Evolutionary conservation across 805 yeast species (phyloP), one percentile per base, ranked within the genome.

Genomic region (Naumovozyma baii): DNA sequence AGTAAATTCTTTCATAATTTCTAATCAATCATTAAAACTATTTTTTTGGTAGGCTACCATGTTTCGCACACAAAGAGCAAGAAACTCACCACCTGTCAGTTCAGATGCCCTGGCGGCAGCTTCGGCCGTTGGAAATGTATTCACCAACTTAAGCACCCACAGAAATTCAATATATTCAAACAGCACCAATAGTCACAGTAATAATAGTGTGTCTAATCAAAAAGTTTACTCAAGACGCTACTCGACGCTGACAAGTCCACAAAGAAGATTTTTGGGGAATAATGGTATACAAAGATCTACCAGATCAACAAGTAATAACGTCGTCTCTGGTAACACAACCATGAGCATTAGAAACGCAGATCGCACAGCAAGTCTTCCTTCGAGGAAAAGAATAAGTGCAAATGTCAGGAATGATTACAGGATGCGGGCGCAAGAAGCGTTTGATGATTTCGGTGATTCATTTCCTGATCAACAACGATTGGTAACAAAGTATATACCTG

Each of bases 401-500:
- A 22, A 22, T 19, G n/a, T 14, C 4, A 17, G 18, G 9, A 13
- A 29, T 8, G 18, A 18, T 18, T 10, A 34, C 14, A 26, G 29
- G 17, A 31, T 32, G 13, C 66, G 40, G 33, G 51, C 54, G 43
- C 61, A 46, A 43, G 47, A 47, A 52, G 55, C 47, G 36, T 63
- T 51, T 47, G 51, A 46, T 35, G 61, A 41, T 26, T 52, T 59
- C 51, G 64, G 57, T 14, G 59, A 58, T 19, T 44, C 53, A 34
- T 10, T 15, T 13, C 5, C 26, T 18, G 20, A 35, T 47, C 26
- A 22, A 22, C 26, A 22, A 22, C 26, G 13, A 14, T 78, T 72
- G 64, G 72, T 80, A 8, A 79, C 78, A 46, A 78, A 75, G 44
- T 81, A 80, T 61, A 69, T 81, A 34, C 88, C 90, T 2, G 78